Conservation (phyloP, 2,329 filamentous ascomycete species). For the Claviceps africana region DNA sequence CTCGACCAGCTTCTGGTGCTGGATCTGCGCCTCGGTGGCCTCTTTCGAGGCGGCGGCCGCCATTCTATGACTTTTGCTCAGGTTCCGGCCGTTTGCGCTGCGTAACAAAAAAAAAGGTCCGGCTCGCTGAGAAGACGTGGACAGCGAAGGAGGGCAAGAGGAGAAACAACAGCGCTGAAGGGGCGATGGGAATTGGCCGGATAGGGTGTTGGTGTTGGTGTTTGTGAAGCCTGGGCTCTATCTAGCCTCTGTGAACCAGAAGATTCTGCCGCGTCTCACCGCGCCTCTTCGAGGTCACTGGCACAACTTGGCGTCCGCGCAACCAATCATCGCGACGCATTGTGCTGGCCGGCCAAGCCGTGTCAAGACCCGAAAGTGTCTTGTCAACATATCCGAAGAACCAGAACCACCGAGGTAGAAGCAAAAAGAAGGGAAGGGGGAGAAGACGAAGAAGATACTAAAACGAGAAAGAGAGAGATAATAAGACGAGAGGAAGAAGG, state of each 20-base stretch:
- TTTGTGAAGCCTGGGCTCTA: neutral
- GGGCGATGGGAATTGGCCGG: neutral
- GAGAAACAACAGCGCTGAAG: neutral
- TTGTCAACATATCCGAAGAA: neutral
- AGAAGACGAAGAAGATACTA: too few species aligned
- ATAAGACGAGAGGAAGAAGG: neutral
- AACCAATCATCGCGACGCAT: neutral
- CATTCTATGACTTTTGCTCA: neutral
- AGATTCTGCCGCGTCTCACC: slow-evolving; percentile 23
- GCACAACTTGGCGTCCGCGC: neutral
- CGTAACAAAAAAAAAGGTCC: too few species aligned
- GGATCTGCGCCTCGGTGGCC: slow-evolving; percentile 54
- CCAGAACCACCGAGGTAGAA: too few species aligned
- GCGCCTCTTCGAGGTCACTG: slow-evolving; percentile 9
- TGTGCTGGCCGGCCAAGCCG: neutral
- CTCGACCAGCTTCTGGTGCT: slow-evolving; percentile 77
- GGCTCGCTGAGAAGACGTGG: neutral
- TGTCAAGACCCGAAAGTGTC: neutral
- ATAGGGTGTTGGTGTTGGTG: neutral
- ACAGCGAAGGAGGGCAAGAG: neutral
- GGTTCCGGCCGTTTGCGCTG: neutral
- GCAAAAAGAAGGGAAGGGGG: too few species aligned
- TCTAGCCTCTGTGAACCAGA: neutral
- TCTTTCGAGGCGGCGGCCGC: slow-evolving; percentile 37
- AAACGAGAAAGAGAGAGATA: too few species aligned